A percentile compares a stretch with the other conserved stretches of the same genome.
These are phyloP conservation scores for Isochrysis galbana DNA, from an alignment of 78 protist species.

Conservation along the genomic window DNA sequence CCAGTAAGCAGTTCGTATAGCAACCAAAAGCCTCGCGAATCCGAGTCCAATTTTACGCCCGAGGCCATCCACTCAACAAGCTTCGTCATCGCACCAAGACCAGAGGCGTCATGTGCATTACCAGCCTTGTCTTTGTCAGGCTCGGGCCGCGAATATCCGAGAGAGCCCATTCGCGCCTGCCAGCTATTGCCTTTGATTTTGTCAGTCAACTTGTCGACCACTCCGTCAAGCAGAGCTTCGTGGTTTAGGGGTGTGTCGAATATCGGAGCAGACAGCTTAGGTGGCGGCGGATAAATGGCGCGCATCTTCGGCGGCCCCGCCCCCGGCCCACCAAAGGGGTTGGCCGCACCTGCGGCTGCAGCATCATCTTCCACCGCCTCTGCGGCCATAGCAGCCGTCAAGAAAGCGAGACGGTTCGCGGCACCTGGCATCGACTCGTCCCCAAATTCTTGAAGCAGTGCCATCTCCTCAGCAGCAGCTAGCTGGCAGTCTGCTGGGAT, in stretches of 20 bases:
- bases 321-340: background rate
- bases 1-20: background rate
- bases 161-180: background rate
- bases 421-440: background rate
- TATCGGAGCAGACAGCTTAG: background rate
- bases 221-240: background rate
- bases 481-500: constrained; percentile 2
- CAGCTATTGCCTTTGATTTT: background rate
- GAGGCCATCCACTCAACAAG: background rate
- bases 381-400: background rate
- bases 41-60: background rate
- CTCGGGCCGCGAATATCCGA: background rate
- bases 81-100: background rate
- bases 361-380: background rate
- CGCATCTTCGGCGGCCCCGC: background rate
- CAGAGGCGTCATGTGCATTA: background rate
- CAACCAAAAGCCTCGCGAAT: background rate
- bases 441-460: background rate
- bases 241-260: background rate
- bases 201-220: background rate
- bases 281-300: background rate
- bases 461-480: background rate
- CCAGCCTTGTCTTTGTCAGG: background rate
- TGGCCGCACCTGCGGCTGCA: background rate
- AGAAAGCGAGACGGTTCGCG: background rate